Evolutionary conservation across 331 rosid genomes (phyloP).

Genomic region (Malus hybrid): DNA sequence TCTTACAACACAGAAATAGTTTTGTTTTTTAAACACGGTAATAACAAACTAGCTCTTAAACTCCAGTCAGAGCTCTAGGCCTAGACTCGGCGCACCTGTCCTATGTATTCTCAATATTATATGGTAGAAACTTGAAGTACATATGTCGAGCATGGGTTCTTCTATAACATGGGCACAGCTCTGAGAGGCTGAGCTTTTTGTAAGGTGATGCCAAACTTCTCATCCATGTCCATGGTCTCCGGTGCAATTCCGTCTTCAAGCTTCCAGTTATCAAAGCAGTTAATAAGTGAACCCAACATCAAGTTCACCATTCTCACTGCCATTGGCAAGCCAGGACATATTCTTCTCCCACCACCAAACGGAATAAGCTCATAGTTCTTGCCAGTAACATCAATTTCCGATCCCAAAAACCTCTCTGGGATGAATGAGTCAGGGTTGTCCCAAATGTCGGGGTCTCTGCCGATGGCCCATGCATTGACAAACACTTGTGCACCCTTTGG

Average conservation of each 20-base stretch:
- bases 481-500: constrained; percentile 15
- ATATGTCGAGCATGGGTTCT: not conserved
- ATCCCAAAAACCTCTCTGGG: not conserved
- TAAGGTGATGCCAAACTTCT: constrained; percentile 7
- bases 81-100: too few species aligned
- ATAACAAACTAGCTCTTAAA: too few species aligned
- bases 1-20: too few species aligned
- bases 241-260: constrained; percentile 13
- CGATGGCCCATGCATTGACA: constrained; percentile 20
- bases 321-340: constrained; percentile 10
- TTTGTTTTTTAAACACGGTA: too few species aligned
- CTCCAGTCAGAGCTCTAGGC: too few species aligned
- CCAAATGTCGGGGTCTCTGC: constrained; percentile 11
- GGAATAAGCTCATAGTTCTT: not conserved
- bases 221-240: not conserved
- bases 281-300: not conserved
- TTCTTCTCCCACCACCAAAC: constrained; percentile 12
- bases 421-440: not conserved
- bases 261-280: constrained; percentile 5
- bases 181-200: constrained; percentile 10
- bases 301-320: not conserved
- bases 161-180: not conserved
- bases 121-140: not conserved
- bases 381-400: not conserved
- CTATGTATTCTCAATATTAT: too few species aligned